phyloP scores from a whole-genome alignment of 2,329 filamentous ascomycete genomes.

The Chlorencoelia australis region DNA sequence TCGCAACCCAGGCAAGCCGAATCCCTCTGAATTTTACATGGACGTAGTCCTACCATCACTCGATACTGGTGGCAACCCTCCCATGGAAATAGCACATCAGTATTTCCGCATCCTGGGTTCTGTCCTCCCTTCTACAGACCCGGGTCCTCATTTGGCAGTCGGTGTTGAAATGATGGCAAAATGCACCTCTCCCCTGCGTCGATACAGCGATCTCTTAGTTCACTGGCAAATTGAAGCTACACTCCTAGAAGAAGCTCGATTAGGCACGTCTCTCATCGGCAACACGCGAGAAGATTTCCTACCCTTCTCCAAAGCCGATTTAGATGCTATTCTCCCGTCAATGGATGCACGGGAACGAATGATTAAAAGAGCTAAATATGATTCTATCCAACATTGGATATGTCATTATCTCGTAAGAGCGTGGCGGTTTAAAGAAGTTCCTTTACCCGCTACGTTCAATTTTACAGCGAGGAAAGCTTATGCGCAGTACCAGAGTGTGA shows the following conservation, averaged over 20 bases:
- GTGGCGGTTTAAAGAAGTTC: slow-evolving; percentile 42
- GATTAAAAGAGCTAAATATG: slow-evolving; percentile 9
- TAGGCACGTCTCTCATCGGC: slow-evolving; percentile 28
- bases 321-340: slow-evolving; percentile 21
- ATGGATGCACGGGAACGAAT: slow-evolving; percentile 21
- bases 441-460: slow-evolving; percentile 37
- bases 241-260: slow-evolving; percentile 35
- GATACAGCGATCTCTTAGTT: slow-evolving; percentile 50
- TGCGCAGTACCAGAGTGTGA: neutral
- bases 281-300: slow-evolving; percentile 24
- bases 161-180: slow-evolving; percentile 53
- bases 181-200: slow-evolving; percentile 55
- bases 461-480: slow-evolving; percentile 9
- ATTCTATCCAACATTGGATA: slow-evolving; percentile 40
- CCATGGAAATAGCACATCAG: slow-evolving; percentile 7
- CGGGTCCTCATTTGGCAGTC: slow-evolving; percentile 46
- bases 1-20: slow-evolving; percentile 14
- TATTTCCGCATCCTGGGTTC: slow-evolving; percentile 36
- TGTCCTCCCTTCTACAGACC: slow-evolving; percentile 40
- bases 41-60: slow-evolving; percentile 16
- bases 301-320: slow-evolving; percentile 20
- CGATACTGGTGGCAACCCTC: slow-evolving; percentile 10
- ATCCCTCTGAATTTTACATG: slow-evolving; percentile 19
- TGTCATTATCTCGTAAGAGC: slow-evolving; percentile 50
- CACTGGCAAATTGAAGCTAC: slow-evolving; percentile 59